Evolutionary conservation across 1,284 basidiomycete genomes (phyloP), one percentile per base, ranked within the genome.

Genomic region (Cutaneotrichosporon dermatis): DNA sequence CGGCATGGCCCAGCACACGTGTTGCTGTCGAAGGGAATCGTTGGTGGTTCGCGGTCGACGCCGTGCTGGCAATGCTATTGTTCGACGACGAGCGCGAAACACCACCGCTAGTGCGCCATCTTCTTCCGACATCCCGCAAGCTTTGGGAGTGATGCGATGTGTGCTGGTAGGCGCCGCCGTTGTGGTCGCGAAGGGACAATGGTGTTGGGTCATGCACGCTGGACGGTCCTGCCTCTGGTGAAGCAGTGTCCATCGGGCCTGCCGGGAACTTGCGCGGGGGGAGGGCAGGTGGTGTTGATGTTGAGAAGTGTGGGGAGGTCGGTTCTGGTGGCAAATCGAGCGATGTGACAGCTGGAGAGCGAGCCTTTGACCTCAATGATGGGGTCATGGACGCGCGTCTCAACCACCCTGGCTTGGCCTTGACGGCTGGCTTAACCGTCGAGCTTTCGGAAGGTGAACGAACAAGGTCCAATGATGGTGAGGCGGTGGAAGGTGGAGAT

Each of bases 381-480:
- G 67, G 68, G 11, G 67, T 67, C 43, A 69, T 69, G 46, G 66
- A 69, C 0, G 72, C 72, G 10, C 75, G 65, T 60, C 68, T 64
- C 6, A 75, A 62, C 75, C 75, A 76, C 10, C 65, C 69, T 4
- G 73, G 70, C 60, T 75, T 75, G 12, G 67, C 58, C 40, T 68
- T 66, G 3, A 70, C 58, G 3, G 62, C 37, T 1, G 73, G 69
- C 57, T 69, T 73, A 12, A 55, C 34, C 11, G 34, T 37, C 0
- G 45, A 48, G 11, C 16, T 12, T 6, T 49, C 46, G n/a, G 46
- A 36, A 6, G 52, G 44, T 10, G 52, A 41, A 13, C 52, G 52
- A 12, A 42, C 16, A 25, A 52, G 37, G 36, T 70, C 66, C 11
- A 63, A 13, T 4, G 69, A 70, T n/a, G 72, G 68, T 7, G 62